Percentiles rank a stretch among this genome's conserved stretches.
These are phyloP conservation scores for Ambrosiella xylebori DNA, from an alignment of 2,329 filamentous ascomycete genomes.

Conservation along the genomic window DNA sequence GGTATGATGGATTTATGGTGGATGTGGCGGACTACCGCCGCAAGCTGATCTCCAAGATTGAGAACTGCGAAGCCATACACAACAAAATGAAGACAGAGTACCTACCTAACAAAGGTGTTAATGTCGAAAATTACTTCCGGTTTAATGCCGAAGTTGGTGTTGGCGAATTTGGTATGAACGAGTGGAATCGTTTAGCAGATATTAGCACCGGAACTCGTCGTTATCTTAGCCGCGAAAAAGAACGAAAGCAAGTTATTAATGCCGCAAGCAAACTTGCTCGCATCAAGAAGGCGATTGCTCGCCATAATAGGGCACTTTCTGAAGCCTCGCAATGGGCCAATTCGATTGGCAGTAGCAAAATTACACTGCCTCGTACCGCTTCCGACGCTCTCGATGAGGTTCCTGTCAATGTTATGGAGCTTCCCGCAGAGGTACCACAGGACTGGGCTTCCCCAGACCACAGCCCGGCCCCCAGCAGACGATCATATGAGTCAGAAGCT, in stretches of 20 bases:
- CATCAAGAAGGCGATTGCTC: constrained; percentile 55
- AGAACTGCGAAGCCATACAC: constrained; percentile 85
- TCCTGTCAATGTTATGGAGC: constrained; percentile 30
- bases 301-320: constrained; percentile 21
- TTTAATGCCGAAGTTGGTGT: constrained; percentile 95
- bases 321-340: neutral
- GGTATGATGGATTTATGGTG: constrained; percentile 93
- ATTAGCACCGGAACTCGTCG: constrained; percentile 83
- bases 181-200: constrained; percentile 85
- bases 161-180: constrained; percentile 96
- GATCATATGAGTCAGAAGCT: constrained; percentile 39
- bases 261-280: constrained; percentile 68
- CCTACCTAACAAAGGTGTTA: constrained; percentile 60
- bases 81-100: constrained; percentile 69
- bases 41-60: constrained; percentile 76
- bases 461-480: constrained; percentile 25
- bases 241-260: constrained; percentile 61
- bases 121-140: constrained; percentile 79
- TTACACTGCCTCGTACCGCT: constrained; percentile 7
- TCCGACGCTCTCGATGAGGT: neutral
- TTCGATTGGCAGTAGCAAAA: neutral
- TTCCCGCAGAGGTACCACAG: constrained; percentile 37
- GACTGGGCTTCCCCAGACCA: constrained; percentile 22
- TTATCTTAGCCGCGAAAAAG: constrained; percentile 57
- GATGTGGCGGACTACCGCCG: constrained; percentile 71